Conservation (phyloP, 768 basidiomycete species). For the Peribolospora kevripleyi region DNA sequence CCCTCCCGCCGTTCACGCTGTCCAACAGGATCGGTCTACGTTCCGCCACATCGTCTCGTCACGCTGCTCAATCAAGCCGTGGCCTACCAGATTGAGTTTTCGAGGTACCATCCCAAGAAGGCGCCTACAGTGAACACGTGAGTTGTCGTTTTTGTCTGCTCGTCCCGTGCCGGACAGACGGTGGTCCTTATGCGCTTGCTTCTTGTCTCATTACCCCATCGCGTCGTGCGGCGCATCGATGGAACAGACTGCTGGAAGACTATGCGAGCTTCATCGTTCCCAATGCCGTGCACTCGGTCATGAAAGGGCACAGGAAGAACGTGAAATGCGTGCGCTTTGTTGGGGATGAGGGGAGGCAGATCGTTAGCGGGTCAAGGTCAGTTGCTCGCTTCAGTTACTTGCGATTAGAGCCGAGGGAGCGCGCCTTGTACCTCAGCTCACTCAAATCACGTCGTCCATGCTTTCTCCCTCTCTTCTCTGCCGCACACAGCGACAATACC, state of each 20-base stretch:
- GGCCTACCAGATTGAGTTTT: constrained; percentile 14
- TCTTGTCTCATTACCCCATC: neutral
- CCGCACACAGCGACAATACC: constrained; percentile 14
- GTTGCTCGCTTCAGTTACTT: neutral
- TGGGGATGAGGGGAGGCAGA: constrained; percentile 5
- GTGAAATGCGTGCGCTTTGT: constrained; percentile 16
- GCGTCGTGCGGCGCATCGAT: neutral
- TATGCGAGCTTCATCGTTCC: constrained; percentile 14
- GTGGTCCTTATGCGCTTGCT: no score
- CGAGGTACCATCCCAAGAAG: neutral
- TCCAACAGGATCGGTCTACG: neutral
- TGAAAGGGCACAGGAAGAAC: constrained; percentile 14
- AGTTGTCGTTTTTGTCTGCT: no score
- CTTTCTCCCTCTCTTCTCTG: neutral
- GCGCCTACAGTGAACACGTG: neutral
- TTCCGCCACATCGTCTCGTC: constrained; percentile 10
- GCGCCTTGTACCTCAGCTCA: no score
- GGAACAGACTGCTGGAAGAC: constrained; percentile 14
- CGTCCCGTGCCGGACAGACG: no score
- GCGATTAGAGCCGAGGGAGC: no score
- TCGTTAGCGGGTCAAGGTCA: constrained; percentile 16
- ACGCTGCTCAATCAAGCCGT: constrained; percentile 16
- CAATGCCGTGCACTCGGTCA: constrained; percentile 5
- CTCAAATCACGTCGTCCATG: no score
- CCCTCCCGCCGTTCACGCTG: neutral